Conservation (phyloP, 371 early-diverging fungal species). For the Syncephalis fuscata region DNA sequence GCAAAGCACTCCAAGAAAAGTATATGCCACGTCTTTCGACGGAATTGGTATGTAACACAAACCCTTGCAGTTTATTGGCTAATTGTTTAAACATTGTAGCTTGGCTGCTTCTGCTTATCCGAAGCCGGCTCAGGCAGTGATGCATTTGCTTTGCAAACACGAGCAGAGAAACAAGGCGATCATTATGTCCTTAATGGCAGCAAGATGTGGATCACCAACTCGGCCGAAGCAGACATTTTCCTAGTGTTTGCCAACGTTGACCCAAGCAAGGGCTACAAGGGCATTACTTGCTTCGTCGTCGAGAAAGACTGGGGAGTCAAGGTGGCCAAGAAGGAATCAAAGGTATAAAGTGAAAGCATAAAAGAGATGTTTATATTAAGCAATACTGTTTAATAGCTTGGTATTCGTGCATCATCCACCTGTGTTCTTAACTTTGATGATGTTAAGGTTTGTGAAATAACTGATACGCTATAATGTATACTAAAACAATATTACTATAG, state of each 20-base stretch:
- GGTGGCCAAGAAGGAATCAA: constrained; percentile 92
- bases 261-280: constrained; percentile 89
- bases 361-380: not conserved
- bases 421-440: constrained; percentile 90
- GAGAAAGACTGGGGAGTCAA: constrained; percentile 89
- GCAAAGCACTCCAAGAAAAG: constrained; percentile 52
- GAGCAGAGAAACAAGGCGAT: constrained; percentile 78
- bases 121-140: constrained; percentile 90
- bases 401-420: constrained; percentile 92
- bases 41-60: constrained; percentile 33
- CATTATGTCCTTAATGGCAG: constrained; percentile 81
- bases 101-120: constrained; percentile 92
- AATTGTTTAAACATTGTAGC: constrained; percentile 10
- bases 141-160: constrained; percentile 90
- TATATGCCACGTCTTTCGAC: constrained; percentile 74
- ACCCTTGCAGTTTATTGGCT: too few relatives aligned
- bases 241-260: constrained; percentile 96
- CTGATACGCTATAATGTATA: not conserved
- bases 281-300: constrained; percentile 95
- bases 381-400: constrained; percentile 35
- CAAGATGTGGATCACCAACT: constrained; percentile 91
- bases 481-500: not conserved
- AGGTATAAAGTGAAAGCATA: constrained; percentile 42
- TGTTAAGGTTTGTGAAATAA: constrained; percentile 23
- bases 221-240: constrained; percentile 85